Base-by-base conservation (phyloP, 1,284 basidiomycete species). In the Porogramme epimiltina region DNA sequence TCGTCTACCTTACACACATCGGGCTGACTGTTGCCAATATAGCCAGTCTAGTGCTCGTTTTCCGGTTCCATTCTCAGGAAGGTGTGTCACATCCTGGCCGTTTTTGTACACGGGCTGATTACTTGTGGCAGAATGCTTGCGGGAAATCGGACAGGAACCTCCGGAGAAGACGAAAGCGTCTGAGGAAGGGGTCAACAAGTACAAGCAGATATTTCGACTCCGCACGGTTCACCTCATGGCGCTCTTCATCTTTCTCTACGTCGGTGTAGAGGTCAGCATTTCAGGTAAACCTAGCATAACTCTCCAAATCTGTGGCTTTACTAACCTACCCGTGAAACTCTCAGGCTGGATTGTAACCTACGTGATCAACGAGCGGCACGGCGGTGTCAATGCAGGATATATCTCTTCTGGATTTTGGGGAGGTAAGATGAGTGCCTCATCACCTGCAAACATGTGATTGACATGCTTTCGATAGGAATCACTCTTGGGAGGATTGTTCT, bases 1-100 rank as follows among this genome's bases (percentile, higher is more conserved):
- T 81, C 58, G 82, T 87, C 61, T 90, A 82, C 62, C 69, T 87
- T 5, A 70, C 72, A 13, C 85, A 83, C 0, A 66, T 88, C 3
- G 80, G 77, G 1, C 52, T 90, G 9, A 77, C 81, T 0, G 38
- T 76, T 18, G 31, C 70, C 16, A 86, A 82, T 45, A 67, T 70
- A 0, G 25, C 70, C 10, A 31, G 74, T 3, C 60, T 87, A 18
- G 52, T 75, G 3, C 45, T 63, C 4, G 77, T 82, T 0, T 88
- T 89, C 68, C 71, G 74, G 10, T 66, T 80, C 8, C 75, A 78
- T 58, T 73, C 64, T 8, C 81, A 83, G 55, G 81, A 87, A 45
- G 75, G 81, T 80, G 38, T 11, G 4, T 4, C 26, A 11, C 10
- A 42, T 18, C 42, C 8, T 31, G 37, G 18, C n/a, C 15, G 10